Conservation (phyloP, 2,329 filamentous ascomycete genomes). For the Didymella lethalis region DNA sequence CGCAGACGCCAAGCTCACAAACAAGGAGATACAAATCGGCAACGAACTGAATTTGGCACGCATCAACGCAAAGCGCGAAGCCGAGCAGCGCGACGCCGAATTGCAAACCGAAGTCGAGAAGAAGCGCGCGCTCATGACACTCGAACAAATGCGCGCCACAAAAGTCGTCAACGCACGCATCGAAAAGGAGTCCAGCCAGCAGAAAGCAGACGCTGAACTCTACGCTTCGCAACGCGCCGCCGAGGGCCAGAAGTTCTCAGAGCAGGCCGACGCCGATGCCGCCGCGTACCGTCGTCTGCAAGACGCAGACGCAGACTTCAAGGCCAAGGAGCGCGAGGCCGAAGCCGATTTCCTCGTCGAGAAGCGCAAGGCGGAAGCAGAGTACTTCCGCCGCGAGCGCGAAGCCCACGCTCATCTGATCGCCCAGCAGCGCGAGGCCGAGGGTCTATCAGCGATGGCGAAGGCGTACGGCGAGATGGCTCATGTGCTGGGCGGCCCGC, state of each 20-base stretch:
- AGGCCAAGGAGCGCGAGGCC: conserved; percentile 53
- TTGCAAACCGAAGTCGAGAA: conserved; percentile 79
- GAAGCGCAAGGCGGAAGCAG: conserved; percentile 53
- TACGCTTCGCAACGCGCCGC: conserved; percentile 62
- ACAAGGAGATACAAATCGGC: conserved; percentile 74
- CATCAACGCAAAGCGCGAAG: conserved; percentile 75
- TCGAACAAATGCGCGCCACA: conserved; percentile 62
- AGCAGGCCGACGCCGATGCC: conserved; percentile 67
- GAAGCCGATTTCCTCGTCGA: conserved; percentile 60
- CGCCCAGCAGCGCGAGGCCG: conserved; percentile 74
- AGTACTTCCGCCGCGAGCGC: conserved; percentile 55
- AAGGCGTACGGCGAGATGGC: conserved; percentile 79
- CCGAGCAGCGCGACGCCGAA: conserved; percentile 80
- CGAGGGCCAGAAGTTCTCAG: conserved; percentile 63
- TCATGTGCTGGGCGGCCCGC: conserved; percentile 77
- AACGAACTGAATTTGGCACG: conserved; percentile 78
- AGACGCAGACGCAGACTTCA: conserved; percentile 55
- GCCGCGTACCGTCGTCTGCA: conserved; percentile 52
- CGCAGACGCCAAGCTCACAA: conserved; percentile 78
- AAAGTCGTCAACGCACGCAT: conserved; percentile 82
- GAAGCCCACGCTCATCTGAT: conserved; percentile 68
- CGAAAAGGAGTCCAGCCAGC: conserved; percentile 70
- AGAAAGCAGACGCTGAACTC: conserved; percentile 67
- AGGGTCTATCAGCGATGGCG: conserved; percentile 79
- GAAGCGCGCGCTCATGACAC: conserved; percentile 72